Conservation (phyloP, 2,329 filamentous ascomycete species). For the Emmonsia crescens region DNA sequence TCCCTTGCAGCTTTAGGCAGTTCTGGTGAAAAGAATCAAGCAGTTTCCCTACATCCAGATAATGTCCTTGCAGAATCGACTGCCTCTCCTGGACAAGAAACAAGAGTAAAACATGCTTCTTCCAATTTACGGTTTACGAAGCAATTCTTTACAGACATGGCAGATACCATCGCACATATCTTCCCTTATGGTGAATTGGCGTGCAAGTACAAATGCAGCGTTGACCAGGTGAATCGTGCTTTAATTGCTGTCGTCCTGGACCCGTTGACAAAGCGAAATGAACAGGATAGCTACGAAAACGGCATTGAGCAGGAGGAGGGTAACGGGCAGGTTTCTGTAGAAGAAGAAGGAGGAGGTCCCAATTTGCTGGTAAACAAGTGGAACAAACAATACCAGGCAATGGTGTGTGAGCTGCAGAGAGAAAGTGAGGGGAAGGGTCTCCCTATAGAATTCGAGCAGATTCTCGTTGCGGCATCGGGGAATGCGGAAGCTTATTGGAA, state of each 20-base stretch:
- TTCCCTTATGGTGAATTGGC: slow-evolving; percentile 21
- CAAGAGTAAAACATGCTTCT: background rate
- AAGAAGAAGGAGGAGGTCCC: background rate
- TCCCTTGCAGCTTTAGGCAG: background rate
- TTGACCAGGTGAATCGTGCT: slow-evolving; percentile 14
- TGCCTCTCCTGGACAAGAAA: background rate
- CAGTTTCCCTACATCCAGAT: background rate
- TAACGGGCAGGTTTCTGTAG: background rate
- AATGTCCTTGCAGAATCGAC: background rate
- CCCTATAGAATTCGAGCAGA: slow-evolving; percentile 2
- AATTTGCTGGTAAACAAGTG: slow-evolving; percentile 9
- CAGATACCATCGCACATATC: slow-evolving; percentile 10
- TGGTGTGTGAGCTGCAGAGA: background rate
- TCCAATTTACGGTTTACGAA: slow-evolving; percentile 9
- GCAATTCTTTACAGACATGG: slow-evolving; percentile 19
- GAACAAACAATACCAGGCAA: slow-evolving; percentile 3
- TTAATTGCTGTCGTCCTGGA: slow-evolving; percentile 15
- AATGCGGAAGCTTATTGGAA: slow-evolving; percentile 4
- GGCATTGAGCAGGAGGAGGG: background rate
- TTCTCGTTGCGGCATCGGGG: background rate
- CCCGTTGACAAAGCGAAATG: slow-evolving; percentile 13
- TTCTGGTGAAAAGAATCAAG: background rate
- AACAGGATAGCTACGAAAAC: background rate
- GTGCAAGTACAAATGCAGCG: slow-evolving; percentile 13
- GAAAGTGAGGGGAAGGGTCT: background rate